These are phyloP conservation scores for Neurospora crassa DNA, from an alignment of 2,329 filamentous ascomycete genomes.

Conservation along the genomic window DNA sequence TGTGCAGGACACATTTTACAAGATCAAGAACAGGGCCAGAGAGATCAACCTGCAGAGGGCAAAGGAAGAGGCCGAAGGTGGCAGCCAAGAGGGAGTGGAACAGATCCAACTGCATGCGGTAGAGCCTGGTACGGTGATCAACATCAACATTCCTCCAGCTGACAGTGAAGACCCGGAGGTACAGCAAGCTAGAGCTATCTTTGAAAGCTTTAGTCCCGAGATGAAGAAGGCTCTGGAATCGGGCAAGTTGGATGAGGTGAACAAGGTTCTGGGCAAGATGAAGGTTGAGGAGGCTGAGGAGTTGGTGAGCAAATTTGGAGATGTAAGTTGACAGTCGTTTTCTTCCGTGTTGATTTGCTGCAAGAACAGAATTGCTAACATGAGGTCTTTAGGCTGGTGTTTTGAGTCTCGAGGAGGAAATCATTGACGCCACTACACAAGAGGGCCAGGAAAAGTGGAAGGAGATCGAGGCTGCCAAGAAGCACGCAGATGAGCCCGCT, in stretches of 20 bases:
- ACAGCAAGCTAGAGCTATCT: conserved; percentile 61
- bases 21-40: conserved; percentile 66
- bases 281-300: conserved; percentile 75
- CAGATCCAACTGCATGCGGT: conserved; percentile 97
- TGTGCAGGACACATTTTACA: conserved; percentile 76
- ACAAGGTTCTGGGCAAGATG: conserved; percentile 79
- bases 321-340: conserved; percentile 33
- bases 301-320: conserved; percentile 64
- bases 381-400: conserved; percentile 57
- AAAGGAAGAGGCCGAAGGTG: conserved; percentile 35
- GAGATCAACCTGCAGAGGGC: conserved; percentile 55
- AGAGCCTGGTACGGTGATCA: conserved; percentile 84
- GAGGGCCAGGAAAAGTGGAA: conserved; percentile 70
- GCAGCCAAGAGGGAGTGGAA: conserved; percentile 58
- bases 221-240: conserved; percentile 75
- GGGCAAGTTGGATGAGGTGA: conserved; percentile 83
- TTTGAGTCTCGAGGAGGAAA: conserved; percentile 81
- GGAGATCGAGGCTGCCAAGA: conserved; percentile 48
- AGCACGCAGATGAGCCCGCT: conserved; percentile 9
- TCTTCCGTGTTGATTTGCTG: background rate
- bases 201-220: conserved; percentile 72
- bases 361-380: conserved; percentile 18
- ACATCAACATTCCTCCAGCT: conserved; percentile 68
- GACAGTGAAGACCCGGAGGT: conserved; percentile 57
- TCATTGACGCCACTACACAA: conserved; percentile 90